Base-by-base conservation (phyloP, 768 basidiomycete species). In the Mycena albidolilacea region DNA sequence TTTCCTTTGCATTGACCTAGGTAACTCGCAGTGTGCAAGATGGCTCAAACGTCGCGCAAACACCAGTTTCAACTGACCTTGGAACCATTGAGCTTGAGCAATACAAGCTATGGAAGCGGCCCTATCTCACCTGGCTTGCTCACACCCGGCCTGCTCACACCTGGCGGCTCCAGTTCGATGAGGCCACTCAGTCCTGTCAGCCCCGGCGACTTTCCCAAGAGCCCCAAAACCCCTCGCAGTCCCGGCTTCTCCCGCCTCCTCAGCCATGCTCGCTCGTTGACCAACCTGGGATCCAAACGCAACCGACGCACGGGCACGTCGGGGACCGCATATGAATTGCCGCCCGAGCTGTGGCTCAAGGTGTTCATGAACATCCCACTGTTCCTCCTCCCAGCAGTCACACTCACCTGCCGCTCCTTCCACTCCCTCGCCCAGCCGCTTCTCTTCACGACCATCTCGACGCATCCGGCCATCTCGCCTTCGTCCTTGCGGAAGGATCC, bases 361-460 rank as follows among this genome's bases (percentile, higher is more conserved):
- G 78, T 84, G 23, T 82, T 83, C 75, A 76, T 78, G 12, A 75
- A 79, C 48, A 82, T 85, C 65, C 77, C 78, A 14, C 61, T 78
- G 30, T 55, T 73, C 12, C 81, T 81, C 48, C 74, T 84, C n/a
- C 79, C 77, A 17, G 70, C 82, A 2, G 73, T 79, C 17, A 80
- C 83, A 7, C 78, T 82, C 65, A 77, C 79, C 37, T 84, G 80
- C 63, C 78, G 78, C 12, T 68, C 73, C 7, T 85, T 85, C 63
- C 78, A 80, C 9, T 78, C 72, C 41, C 76, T 85, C 50, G 81
- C 83, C 9, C 84, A 85, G 67, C 84, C 84, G 17, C 71, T 83
- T 11, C 77, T 85, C 8, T 85, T 84, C 77, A 75, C 78, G 80
- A 15, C 84, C 83, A 23, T 84, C 81, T 76, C 82, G 82, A 64